phyloP scores from a whole-genome alignment of 371 early-diverging fungal species.

The Lichtheimia hyalospora region DNA sequence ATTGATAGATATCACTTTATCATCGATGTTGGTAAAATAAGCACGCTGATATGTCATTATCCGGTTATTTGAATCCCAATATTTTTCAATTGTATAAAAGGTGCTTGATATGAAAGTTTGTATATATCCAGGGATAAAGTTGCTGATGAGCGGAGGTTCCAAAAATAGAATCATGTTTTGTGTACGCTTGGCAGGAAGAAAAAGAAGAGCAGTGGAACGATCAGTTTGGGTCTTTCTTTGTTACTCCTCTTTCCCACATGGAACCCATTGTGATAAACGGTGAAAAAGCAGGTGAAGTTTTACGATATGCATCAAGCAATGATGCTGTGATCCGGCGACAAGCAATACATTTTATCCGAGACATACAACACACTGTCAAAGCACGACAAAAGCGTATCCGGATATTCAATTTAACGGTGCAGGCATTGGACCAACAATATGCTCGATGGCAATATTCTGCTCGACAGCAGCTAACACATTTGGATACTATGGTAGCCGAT shows the following conservation, averaged over 20 bases:
- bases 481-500: slow-evolving; percentile 10
- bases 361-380: slow-evolving; percentile 13
- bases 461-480: slow-evolving; percentile 2
- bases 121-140: too few species aligned
- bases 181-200: too few species aligned
- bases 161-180: too few species aligned
- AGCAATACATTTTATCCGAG: slow-evolving; percentile 5
- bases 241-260: slow-evolving; percentile 3
- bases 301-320: slow-evolving; percentile 3
- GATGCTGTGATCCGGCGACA: slow-evolving; percentile 8
- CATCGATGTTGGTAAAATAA: too few species aligned
- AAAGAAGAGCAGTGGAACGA: too few species aligned
- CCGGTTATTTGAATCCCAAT: too few species aligned
- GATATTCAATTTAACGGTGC: slow-evolving; percentile 7
- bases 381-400: slow-evolving; percentile 20
- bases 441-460: not conserved
- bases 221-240: not conserved
- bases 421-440: slow-evolving; percentile 16
- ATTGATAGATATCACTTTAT: too few species aligned
- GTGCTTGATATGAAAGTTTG: too few species aligned
- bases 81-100: too few species aligned
- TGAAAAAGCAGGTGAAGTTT: slow-evolving; percentile 4
- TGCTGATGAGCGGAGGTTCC: too few species aligned
- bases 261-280: not conserved
- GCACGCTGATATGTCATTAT: too few species aligned